Base-by-base conservation (phyloP, 2,329 filamentous ascomycete species). In the Cytospora chrysosperma region DNA sequence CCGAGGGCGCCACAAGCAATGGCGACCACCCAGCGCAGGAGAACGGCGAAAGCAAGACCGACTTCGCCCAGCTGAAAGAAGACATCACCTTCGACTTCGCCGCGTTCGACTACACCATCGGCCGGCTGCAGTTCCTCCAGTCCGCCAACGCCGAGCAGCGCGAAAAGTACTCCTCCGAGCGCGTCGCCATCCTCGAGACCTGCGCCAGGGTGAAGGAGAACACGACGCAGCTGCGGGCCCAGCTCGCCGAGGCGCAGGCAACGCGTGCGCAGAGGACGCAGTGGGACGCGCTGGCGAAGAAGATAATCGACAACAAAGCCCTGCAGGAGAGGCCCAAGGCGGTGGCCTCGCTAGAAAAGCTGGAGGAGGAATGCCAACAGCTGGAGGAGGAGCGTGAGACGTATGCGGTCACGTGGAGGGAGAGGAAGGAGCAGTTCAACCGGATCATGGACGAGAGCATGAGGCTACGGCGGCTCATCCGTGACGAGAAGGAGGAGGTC, bases 401-500 rank as follows among this genome's bases (percentile, higher is more conserved):
- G 43, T 96, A 96, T 74, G 89, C 87, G 56, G 85, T 83, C 68
- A 95, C 92, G 0, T 97, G 93, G 93, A 81, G 85, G 50, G 93
- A 96, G 76, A 84, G 94, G 47, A 82, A 90, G 67, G 90, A 92
- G 69, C 92, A 97, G 76, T 97, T 97, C 75, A 91, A 89, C 63
- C 85, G 87, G 62, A 93, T 98, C 71, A 91, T 97, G 73, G 91
- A 93, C 65, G 94, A 97, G 78, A 92, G 92, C n/a, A 90, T 91
- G 85, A 83, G 91, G 67, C 83, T 98, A 74, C 82, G 93, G 63
- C 84, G 91, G 56, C 82, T 96, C 74, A 97, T 98, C 72, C 88
- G 93, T 65, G 93, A 97, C 72, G 94, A 97, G 81, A 96, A 97
- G 78, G 93, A 97, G 74, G 93, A 97, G 76, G 91, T 95, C 0